Conservation (phyloP, 1,139 yeast species). For the Cylindricascospora bacillispora region DNA sequence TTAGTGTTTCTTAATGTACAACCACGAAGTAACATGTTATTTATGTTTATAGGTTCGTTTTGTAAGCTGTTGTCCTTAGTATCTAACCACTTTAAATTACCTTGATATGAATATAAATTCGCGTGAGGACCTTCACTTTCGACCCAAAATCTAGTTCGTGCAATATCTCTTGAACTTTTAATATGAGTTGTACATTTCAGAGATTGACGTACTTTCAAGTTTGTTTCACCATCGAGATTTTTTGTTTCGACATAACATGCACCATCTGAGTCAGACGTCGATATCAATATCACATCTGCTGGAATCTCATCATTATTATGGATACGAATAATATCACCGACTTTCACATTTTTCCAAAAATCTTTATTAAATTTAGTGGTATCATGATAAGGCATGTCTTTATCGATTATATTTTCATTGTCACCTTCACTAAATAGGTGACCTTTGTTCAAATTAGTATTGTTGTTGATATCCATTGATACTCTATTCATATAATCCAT, state of each 20-base stretch:
- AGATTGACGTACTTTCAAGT: constrained; percentile 69
- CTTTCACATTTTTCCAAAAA: constrained; percentile 79
- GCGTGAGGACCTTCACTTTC: constrained; percentile 90
- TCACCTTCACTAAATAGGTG: constrained; percentile 8
- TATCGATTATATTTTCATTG: constrained; percentile 16
- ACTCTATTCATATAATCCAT: constrained; percentile 11
- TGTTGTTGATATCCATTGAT: constrained; percentile 1
- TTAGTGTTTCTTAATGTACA: constrained; percentile 80
- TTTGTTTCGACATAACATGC: constrained; percentile 89
- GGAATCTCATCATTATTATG: constrained; percentile 87
- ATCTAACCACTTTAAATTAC: constrained; percentile 34
- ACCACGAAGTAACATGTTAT: constrained; percentile 77
- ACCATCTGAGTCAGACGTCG: constrained; percentile 81
- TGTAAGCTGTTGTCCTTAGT: constrained; percentile 31
- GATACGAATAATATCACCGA: constrained; percentile 80
- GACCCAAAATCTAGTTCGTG: constrained; percentile 63
- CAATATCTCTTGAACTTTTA: constrained; percentile 58
- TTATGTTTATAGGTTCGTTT: constrained; percentile 65
- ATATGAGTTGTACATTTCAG: constrained; percentile 55
- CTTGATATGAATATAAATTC: constrained; percentile 70
- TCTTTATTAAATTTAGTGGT: constrained; percentile 46
- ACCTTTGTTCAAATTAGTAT: constrained; percentile 1
- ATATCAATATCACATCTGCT: constrained; percentile 69
- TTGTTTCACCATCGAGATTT: constrained; percentile 93
- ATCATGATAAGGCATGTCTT: constrained; percentile 14